Conservation (phyloP, 2,329 filamentous ascomycete species). For the Venturiaceae sp. region DNA sequence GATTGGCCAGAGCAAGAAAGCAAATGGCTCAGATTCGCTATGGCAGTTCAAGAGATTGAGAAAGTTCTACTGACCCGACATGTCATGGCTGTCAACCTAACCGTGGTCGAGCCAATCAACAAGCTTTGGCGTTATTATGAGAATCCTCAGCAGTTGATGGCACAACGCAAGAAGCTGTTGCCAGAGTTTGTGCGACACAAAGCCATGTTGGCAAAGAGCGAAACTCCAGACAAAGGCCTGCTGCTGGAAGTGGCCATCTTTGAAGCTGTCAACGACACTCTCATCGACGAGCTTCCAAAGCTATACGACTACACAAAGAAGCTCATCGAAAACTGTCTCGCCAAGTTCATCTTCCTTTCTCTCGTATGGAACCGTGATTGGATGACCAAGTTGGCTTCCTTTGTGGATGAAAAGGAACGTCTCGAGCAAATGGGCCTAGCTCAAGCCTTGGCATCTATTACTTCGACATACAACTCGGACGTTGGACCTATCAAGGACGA, state of each 20-base stretch:
- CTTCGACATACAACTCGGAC: slow-evolving; percentile 1
- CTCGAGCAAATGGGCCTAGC: slow-evolving; percentile 19
- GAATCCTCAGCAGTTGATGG: slow-evolving; percentile 80
- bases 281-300: slow-evolving; percentile 85
- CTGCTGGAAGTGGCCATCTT: slow-evolving; percentile 81
- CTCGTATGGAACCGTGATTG: slow-evolving; percentile 73
- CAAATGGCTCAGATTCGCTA: slow-evolving; percentile 88
- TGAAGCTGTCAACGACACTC: slow-evolving; percentile 78
- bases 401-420: slow-evolving; percentile 54
- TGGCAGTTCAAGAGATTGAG: slow-evolving; percentile 77
- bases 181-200: slow-evolving; percentile 79
- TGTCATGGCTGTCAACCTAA: slow-evolving; percentile 43
- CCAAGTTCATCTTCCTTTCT: slow-evolving; percentile 78
- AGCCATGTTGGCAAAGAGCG: slow-evolving; percentile 66
- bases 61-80: slow-evolving; percentile 77
- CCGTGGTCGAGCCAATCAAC: slow-evolving; percentile 78
- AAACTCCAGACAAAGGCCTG: slow-evolving; percentile 80
- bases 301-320: slow-evolving; percentile 74
- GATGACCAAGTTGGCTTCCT: slow-evolving; percentile 69
- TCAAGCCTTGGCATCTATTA: neutral
- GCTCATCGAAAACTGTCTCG: slow-evolving; percentile 72
- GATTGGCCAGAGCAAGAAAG: slow-evolving; percentile 73
- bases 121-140: slow-evolving; percentile 70
- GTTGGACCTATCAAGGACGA: neutral
- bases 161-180: slow-evolving; percentile 88